phyloP scores from a whole-genome alignment of 768 basidiomycete genomes.

The Rubroboletus pulcherrimus region DNA sequence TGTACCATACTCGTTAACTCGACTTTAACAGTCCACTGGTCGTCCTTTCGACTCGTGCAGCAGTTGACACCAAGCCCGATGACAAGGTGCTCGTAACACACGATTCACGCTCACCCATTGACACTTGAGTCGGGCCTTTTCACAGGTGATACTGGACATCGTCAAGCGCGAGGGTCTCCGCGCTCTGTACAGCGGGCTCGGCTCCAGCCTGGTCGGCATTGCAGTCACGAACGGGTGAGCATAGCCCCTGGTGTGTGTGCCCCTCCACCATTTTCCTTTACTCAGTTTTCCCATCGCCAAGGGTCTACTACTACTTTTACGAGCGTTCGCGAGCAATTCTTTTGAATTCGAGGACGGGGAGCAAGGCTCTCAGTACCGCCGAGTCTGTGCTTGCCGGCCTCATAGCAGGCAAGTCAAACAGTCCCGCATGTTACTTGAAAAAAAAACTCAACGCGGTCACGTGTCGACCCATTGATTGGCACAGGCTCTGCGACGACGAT shows the following conservation, averaged over 20 bases:
- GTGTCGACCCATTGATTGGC: not conserved
- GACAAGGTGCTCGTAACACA: conserved; percentile 52
- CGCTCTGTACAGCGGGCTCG: conserved; percentile 85
- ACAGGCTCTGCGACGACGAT: conserved; percentile 85
- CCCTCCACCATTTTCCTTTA: not conserved
- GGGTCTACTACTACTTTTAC: conserved; percentile 93
- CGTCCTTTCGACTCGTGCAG: conserved; percentile 88
- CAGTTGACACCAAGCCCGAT: conserved; percentile 80
- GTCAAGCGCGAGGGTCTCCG: conserved; percentile 79
- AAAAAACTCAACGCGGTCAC: not conserved
- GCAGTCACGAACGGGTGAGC: conserved; percentile 87
- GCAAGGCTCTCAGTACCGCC: conserved; percentile 72
- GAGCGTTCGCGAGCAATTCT: conserved; percentile 62
- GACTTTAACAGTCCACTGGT: conserved; percentile 68
- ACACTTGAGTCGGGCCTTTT: conserved; percentile 47
- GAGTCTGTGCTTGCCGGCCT: conserved; percentile 89
- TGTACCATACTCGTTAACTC: not conserved
- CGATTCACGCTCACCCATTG: not conserved
- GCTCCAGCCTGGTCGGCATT: conserved; percentile 83
- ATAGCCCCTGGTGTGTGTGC: conserved; percentile 5
- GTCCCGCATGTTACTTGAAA: not conserved
- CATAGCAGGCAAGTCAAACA: conserved; percentile 61
- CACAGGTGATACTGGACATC: conserved; percentile 67
- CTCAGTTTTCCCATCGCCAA: conserved; percentile 25
- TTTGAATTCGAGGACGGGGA: conserved; percentile 49